phyloP scores from a whole-genome alignment of 2,329 filamentous ascomycete genomes.

The Penicillium hordei region DNA sequence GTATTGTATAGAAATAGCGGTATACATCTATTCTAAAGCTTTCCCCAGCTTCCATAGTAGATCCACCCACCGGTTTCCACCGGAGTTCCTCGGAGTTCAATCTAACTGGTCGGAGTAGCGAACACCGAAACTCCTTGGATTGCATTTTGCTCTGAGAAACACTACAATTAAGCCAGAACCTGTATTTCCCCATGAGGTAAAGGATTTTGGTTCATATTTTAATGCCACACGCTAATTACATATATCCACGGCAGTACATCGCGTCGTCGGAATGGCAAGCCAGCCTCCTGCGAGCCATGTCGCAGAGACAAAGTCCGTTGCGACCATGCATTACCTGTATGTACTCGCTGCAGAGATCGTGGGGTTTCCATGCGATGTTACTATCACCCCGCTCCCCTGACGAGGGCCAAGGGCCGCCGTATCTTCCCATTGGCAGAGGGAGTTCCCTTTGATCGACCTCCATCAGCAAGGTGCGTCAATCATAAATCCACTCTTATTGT shows the following conservation, averaged over 20 bases:
- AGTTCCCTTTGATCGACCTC: slow-evolving; percentile 13
- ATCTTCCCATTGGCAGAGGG: slow-evolving; percentile 13
- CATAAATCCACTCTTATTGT: background rate
- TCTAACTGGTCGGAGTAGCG: slow-evolving; percentile 11
- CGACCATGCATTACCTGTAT: slow-evolving; percentile 31
- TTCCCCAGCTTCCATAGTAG: background rate
- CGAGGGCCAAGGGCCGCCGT: slow-evolving; percentile 15
- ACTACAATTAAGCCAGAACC: background rate
- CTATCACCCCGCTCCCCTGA: slow-evolving; percentile 37
- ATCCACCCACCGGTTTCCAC: slow-evolving; percentile 14
- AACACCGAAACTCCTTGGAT: slow-evolving; percentile 12
- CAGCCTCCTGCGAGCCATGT: slow-evolving; percentile 36
- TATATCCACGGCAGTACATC: slow-evolving; percentile 11
- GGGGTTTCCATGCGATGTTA: slow-evolving; percentile 25
- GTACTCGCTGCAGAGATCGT: slow-evolving; percentile 30
- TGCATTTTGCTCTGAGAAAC: background rate
- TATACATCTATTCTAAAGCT: background rate
- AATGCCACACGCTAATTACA: background rate
- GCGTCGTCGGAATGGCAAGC: slow-evolving; percentile 33
- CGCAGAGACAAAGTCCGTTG: slow-evolving; percentile 35
- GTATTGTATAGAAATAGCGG: background rate
- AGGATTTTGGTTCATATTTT: background rate
- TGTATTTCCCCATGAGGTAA: slow-evolving; percentile 2
- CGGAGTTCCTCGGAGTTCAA: slow-evolving; percentile 19
- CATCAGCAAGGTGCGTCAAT: slow-evolving; percentile 7